A percentile compares a stretch with the other conserved stretches of the same genome.
Conservation (phyloP, 139 green algal genomes). For the Trebouxia sp. region DNA sequence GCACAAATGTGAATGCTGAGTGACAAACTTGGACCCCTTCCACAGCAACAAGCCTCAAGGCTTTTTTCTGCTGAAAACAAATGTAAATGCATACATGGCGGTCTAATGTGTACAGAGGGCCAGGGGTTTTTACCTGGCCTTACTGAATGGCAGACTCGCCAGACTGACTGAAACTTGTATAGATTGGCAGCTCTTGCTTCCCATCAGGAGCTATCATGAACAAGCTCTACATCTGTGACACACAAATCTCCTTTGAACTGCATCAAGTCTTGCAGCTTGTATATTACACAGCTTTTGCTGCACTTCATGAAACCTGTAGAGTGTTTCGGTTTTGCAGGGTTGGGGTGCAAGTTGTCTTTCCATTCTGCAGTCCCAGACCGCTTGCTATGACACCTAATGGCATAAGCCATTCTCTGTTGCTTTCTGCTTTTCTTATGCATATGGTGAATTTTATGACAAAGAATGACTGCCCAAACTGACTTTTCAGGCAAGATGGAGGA, state of each 20-base stretch:
- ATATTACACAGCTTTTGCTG: background rate
- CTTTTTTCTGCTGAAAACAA: background rate
- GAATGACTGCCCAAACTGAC: too few relatives aligned
- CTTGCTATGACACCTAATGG: too few relatives aligned
- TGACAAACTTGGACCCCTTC: background rate
- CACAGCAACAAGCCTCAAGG: background rate
- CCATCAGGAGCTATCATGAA: constrained; percentile 21
- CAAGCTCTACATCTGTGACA: constrained; percentile 3
- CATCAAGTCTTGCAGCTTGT: background rate
- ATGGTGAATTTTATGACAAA: too few relatives aligned
- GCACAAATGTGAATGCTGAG: background rate
- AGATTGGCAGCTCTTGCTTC: constrained; percentile 13
- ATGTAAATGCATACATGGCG: constrained; percentile 19
- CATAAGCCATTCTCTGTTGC: too few relatives aligned
- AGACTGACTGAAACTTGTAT: constrained; percentile 28
- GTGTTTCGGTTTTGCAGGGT: background rate
- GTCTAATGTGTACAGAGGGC: constrained; percentile 53
- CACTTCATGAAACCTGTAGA: background rate
- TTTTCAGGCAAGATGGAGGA: background rate
- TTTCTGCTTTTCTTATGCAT: too few relatives aligned
- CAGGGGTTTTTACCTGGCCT: constrained; percentile 16
- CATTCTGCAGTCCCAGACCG: too few relatives aligned
- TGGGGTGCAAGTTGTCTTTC: too few relatives aligned
- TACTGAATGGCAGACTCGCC: constrained; percentile 52
- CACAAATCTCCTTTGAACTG: background rate